Evolutionary conservation across 1,284 basidiomycete species (phyloP).

Genomic region (Ceratobasidium sp.): DNA sequence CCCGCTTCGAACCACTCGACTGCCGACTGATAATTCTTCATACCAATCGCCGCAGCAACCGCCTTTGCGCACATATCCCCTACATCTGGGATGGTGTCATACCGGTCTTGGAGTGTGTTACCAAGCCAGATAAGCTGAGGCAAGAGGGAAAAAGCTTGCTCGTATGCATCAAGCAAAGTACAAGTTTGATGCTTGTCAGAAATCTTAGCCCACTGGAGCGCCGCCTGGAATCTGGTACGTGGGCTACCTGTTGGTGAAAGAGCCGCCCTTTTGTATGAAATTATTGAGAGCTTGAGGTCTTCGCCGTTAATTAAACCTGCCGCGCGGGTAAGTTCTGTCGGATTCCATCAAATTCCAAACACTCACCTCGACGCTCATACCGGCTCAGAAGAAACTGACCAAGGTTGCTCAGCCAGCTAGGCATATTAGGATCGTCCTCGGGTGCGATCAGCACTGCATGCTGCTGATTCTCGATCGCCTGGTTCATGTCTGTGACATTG

Average conservation of each 20-base stretch:
- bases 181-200: not conserved
- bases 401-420: too few species aligned
- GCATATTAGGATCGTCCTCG: too few species aligned
- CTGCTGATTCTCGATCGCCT: too few species aligned
- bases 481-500: not conserved
- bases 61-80: not conserved
- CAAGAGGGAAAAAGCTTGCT: not conserved
- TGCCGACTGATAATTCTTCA: not conserved
- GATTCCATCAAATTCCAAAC: too few species aligned
- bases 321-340: too few species aligned
- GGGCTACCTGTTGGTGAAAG: not conserved
- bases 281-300: not conserved
- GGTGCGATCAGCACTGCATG: too few species aligned
- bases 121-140: conserved; percentile 1
- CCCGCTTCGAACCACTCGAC: conserved; percentile 18
- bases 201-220: not conserved
- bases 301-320: too few species aligned
- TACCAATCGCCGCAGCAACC: not conserved
- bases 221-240: not conserved
- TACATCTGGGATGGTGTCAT: not conserved
- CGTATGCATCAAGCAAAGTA: not conserved
- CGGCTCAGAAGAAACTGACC: too few species aligned
- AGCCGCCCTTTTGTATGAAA: not conserved
- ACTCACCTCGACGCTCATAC: too few species aligned
- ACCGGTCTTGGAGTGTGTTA: not conserved